Percentiles rank a stretch among this genome's conserved stretches.
These are phyloP conservation scores for Tolypocladium inflatum DNA, from an alignment of 2,329 filamentous ascomycete genomes.

Conservation along the genomic window DNA sequence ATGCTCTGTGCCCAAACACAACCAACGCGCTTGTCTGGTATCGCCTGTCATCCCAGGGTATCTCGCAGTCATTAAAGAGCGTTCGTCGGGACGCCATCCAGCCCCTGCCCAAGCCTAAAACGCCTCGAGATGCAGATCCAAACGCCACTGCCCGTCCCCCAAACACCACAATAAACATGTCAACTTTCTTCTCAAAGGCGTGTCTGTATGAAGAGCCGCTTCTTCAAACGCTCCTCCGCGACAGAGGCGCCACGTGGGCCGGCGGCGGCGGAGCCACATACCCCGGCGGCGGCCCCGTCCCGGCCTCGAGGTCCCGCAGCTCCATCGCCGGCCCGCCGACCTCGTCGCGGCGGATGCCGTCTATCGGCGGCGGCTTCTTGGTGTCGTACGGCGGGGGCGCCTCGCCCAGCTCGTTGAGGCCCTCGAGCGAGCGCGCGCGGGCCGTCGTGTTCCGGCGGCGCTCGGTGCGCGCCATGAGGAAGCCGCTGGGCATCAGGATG, in stretches of 20 bases:
- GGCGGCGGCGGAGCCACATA: slow-evolving; percentile 17
- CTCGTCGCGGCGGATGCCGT: background rate
- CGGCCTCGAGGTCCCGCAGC: slow-evolving; percentile 16
- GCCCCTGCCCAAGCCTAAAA: background rate
- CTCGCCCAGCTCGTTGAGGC: slow-evolving; percentile 54
- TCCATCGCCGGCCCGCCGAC: slow-evolving; percentile 7
- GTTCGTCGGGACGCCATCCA: background rate
- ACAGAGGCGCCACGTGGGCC: slow-evolving; percentile 2
- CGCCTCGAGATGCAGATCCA: background rate
- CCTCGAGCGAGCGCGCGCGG: slow-evolving; percentile 32
- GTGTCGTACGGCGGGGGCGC: slow-evolving; percentile 53
- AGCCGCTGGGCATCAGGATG: background rate
- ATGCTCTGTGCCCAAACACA: background rate
- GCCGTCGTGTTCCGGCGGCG: slow-evolving; percentile 14
- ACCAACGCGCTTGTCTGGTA: background rate
- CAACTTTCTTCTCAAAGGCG: too few relatives aligned
- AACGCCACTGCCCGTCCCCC: background rate
- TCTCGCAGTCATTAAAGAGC: background rate
- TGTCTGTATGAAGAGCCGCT: too few relatives aligned
- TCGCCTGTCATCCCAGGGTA: background rate
- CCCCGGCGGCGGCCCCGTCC: slow-evolving; percentile 14
- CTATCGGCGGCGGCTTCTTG: slow-evolving; percentile 14
- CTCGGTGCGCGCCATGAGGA: slow-evolving; percentile 2
- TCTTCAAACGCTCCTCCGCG: background rate
- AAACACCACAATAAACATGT: background rate